These are phyloP conservation scores for Rheum nobile DNA, from an alignment of 148 eudicot genomes.

Conservation along the genomic window DNA sequence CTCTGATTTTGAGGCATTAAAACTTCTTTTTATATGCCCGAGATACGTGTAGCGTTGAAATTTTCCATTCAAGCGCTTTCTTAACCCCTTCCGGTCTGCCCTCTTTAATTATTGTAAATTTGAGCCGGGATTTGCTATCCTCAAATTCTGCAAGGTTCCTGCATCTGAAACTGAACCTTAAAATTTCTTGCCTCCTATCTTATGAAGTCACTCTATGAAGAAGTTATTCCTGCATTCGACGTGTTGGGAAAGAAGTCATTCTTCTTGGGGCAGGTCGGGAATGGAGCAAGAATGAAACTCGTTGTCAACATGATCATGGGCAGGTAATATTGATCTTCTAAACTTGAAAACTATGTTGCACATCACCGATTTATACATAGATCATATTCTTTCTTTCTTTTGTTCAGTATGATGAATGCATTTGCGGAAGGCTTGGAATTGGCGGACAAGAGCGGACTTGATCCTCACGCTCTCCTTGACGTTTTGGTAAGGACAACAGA, in stretches of 20 bases:
- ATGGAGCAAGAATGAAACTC: constrained; percentile 99
- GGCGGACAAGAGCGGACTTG: constrained; percentile 81
- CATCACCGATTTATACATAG: neutral
- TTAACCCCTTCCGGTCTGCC: too few species aligned
- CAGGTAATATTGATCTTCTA: constrained; percentile 31
- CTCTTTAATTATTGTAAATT: neutral
- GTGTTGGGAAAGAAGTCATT: constrained; percentile 94
- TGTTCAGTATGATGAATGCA: constrained; percentile 92
- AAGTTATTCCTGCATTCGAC: constrained; percentile 75
- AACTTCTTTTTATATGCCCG: neutral
- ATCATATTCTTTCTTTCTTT: neutral
- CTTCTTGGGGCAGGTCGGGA: constrained; percentile 83
- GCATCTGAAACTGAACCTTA: neutral
- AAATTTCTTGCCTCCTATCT: neutral
- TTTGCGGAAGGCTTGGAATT: constrained; percentile 87
- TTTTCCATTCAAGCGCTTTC: neutral
- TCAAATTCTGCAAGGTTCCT: neutral
- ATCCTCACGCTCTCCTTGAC: constrained; percentile 70
- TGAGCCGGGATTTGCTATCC: neutral
- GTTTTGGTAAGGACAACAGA: constrained; percentile 52
- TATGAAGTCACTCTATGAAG: constrained; percentile 68
- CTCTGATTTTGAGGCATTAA: neutral
- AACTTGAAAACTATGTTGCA: neutral
- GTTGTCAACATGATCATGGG: constrained; percentile 99
- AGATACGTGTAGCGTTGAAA: neutral